Base-by-base conservation (phyloP, 2,329 filamentous ascomycete species). In the Coleophoma crateriformis region DNA sequence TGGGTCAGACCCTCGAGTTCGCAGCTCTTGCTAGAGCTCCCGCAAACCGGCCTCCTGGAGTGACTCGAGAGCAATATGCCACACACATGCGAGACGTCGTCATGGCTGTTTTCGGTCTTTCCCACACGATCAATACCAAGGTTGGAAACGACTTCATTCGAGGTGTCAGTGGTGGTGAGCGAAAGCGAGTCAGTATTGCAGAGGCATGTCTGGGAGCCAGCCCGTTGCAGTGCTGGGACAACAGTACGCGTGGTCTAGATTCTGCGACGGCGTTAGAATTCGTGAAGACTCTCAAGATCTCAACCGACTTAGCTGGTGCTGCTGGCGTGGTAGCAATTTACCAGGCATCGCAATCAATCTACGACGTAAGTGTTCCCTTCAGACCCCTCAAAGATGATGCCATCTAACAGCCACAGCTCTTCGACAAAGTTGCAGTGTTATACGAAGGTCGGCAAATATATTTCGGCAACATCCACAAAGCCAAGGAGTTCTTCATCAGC, bases 181-280 rank as follows among this genome's bases (percentile, higher is more conserved):
- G 84, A 49, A 91, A 94, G 70, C 82, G 90, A 64, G 88, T 95
- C 6, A 87, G 83, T 41, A 90, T 94, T 53, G 87, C 86, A 1
- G 88, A 94, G 67, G 88, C 88, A 33, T 78, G 79, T 0, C 76
- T 77, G 11, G 72, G 71, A 1, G 65, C 71, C 15, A 79, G 81
- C 1, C 81, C 76, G 38, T 71, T 80, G 2, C 84, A 88, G 63
- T 85, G 83, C 52, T 94, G 88, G 88, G 89, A 87, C 52, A 89
- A 89, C 56, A 83, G 77, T 19, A 91, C 87, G 0, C 75, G 79
- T 46, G 88, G 88, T 10, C 72, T 92, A 1, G 88, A 91, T 64
- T 82, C 84, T 0, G 82, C 82, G 7, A 90, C 84, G 0, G 87
- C 87, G 0, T 67, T 89, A 37, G 84, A 88, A 59, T 91, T 90